phyloP scores from a whole-genome alignment of 306 rosid species.

The Lotus japonicus region DNA sequence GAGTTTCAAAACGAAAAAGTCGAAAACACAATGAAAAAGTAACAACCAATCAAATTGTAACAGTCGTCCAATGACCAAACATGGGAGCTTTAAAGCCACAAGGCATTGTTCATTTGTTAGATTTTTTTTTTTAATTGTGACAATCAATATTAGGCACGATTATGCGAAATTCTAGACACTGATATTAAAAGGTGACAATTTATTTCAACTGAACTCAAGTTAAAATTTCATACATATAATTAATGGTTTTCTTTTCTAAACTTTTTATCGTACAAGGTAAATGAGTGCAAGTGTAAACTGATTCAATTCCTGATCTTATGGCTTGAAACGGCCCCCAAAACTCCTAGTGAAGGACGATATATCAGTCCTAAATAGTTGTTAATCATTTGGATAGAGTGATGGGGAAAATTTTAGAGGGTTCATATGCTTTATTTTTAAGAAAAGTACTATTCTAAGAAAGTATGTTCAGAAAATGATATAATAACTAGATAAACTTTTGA shows the following conservation, averaged over 20 bases:
- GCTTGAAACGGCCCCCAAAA: neutral
- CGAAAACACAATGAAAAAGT: too few relatives aligned
- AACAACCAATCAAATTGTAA: too few relatives aligned
- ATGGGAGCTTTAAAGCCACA: too few relatives aligned
- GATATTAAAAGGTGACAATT: neutral
- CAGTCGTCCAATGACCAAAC: too few relatives aligned
- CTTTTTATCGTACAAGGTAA: neutral
- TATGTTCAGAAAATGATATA: neutral
- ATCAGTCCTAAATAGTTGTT: neutral
- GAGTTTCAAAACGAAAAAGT: too few relatives aligned
- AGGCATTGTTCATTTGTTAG: neutral
- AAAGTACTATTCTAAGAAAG: neutral
- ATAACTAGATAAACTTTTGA: neutral
- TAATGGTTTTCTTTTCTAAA: neutral
- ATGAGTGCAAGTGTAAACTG: neutral
- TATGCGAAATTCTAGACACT: neutral
- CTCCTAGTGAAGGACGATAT: neutral
- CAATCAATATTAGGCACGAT: neutral
- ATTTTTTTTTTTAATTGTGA: neutral
- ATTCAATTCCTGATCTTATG: neutral
- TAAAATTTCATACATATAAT: neutral
- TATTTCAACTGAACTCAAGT: neutral
- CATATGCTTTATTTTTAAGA: neutral
- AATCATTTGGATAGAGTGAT: neutral
- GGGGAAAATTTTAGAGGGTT: neutral